These are phyloP conservation scores for Trametes sp. DNA, from an alignment of 1,284 basidiomycete genomes.

Conservation along the genomic window DNA sequence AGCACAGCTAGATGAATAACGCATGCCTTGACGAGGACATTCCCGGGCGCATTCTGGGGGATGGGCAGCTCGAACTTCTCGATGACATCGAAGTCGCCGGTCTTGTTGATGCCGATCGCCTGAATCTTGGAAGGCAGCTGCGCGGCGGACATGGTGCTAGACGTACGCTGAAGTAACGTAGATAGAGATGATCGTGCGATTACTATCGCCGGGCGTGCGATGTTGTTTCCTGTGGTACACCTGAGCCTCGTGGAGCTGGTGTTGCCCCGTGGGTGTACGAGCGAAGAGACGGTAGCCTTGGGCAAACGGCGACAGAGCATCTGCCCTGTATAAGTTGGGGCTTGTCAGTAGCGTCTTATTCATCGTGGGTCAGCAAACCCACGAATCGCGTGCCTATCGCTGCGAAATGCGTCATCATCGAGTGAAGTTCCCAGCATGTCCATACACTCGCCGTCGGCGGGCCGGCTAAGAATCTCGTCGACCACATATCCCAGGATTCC, in stretches of 20 bases:
- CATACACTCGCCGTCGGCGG: not conserved
- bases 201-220: not conserved
- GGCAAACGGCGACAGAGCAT: no score
- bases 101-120: conserved; percentile 63
- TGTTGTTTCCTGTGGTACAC: not conserved
- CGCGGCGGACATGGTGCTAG: conserved; percentile 2
- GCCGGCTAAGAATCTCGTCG: not conserved
- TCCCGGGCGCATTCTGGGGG: conserved; percentile 64
- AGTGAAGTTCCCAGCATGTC: not conserved
- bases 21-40: conserved; percentile 82
- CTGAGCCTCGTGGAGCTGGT: not conserved
- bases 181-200: not conserved
- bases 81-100: conserved; percentile 84
- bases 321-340: not conserved
- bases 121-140: conserved; percentile 56
- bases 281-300: not conserved
- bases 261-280: not conserved
- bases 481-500: no score
- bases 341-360: no score
- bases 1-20: not conserved
- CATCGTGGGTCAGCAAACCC: no score
- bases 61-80: conserved; percentile 66
- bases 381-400: no score
- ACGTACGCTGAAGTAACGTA: not conserved
- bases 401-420: not conserved